Evolutionary conservation across 2,329 filamentous ascomycete genomes (phyloP), one percentile per base, ranked within the genome.

Genomic region (Colletotrichum kahawae): DNA sequence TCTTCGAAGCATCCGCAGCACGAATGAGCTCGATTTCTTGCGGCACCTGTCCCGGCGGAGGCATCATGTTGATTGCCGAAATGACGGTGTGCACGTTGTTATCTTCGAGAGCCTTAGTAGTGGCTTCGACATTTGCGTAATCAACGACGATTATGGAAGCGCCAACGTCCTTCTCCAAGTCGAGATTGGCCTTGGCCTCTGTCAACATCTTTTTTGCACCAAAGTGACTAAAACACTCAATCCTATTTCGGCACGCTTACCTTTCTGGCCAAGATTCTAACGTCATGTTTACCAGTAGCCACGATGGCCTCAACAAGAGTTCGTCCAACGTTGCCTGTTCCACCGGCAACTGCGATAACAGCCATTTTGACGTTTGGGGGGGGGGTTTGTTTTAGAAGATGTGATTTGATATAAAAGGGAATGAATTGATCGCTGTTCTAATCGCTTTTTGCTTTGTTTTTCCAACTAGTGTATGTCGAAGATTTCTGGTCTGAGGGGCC

Each of bases 291-390:
- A 59, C 70, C 81, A 21, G 76, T 79, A 29, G 78, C 81, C 10
- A 77, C 77, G 18, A 89, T 76, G 27, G 81, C 84, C 21, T 89
- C 87, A 24, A 89, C 84, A 34, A 90, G 82, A 2, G 86, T 84
- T 21, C 82, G 83, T 14, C 88, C 88, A 2, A 89, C 79, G n/a
- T 81, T 81, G 29, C 87, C 87, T 1, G 84, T 85, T 16, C 87
- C 88, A 64, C 88, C 88, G 7, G 86, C 85, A 18, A 89, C 83
- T 65, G 86, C 88, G 51, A 89, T 81, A 24, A 84, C 79, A 16
- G 60, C 66, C 75, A 77, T 77, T 29, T 51, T 60, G 18, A 7
- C 24, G 12, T 21, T 62, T 13, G 34, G 3, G 12, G 13, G 21
- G 43, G 6, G 10, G 5, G 18, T 21, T 13, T 34, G 33, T 21